Conservation (phyloP, 768 basidiomycete species). For the Hygrocybe punicea region DNA sequence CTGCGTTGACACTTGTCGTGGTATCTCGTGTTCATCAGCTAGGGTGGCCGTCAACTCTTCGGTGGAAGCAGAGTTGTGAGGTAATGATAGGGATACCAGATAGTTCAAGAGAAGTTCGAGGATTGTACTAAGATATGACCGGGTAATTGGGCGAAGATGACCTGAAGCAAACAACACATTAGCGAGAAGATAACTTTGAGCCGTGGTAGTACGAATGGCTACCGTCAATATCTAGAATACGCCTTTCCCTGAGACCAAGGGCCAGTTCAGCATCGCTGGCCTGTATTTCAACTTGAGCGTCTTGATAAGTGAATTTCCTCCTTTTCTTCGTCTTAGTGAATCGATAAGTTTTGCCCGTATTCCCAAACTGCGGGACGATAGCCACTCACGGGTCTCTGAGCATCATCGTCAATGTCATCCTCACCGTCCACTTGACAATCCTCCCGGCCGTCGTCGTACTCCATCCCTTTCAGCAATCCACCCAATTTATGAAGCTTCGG, state of each 20-base stretch:
- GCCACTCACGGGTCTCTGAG: slow-evolving; percentile 11
- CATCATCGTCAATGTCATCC: slow-evolving; percentile 18
- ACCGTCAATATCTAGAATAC: slow-evolving; percentile 75
- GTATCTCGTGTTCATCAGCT: slow-evolving; percentile 70
- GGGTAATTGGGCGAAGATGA: slow-evolving; percentile 69
- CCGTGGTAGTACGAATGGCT: background rate
- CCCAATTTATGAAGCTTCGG: slow-evolving; percentile 71
- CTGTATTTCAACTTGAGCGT: slow-evolving; percentile 65
- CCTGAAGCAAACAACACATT: slow-evolving; percentile 40
- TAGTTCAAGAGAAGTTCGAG: slow-evolving; percentile 73
- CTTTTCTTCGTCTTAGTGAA: slow-evolving; percentile 14
- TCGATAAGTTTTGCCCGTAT: background rate
- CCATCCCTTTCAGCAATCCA: slow-evolving; percentile 55
- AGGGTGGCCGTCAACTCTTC: slow-evolving; percentile 59
- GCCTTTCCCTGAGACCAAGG: slow-evolving; percentile 58
- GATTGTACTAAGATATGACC: slow-evolving; percentile 60
- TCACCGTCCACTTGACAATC: slow-evolving; percentile 40
- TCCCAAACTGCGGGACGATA: background rate
- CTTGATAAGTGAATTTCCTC: slow-evolving; percentile 52
- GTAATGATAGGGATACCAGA: slow-evolving; percentile 60
- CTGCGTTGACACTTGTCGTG: slow-evolving; percentile 56
- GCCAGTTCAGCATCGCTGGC: slow-evolving; percentile 77
- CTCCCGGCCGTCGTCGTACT: slow-evolving; percentile 69
- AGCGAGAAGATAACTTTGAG: background rate
- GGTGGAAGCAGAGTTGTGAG: slow-evolving; percentile 51